Base-by-base conservation (phyloP, 495 filamentous ascomycete genomes). In the Tuber microsphaerosporum region DNA sequence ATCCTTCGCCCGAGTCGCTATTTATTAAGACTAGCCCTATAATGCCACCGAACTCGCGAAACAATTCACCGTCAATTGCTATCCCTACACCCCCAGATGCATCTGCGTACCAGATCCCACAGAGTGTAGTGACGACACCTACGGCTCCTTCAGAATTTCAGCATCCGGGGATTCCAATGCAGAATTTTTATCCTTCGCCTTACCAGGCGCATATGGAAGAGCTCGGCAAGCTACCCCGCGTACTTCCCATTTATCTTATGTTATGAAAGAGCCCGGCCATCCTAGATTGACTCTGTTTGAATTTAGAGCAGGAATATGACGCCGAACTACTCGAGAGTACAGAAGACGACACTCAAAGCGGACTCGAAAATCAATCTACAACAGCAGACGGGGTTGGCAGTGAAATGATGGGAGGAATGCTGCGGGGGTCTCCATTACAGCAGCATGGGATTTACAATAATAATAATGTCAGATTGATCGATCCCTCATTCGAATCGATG, bases 301-400 rank as follows among this genome's bases (percentile, higher is more conserved):
- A 88, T 73, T 73, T 88, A 99, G 95, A 98, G 87, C 94, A 97
- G 88, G 95, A 99, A 87, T 98, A 98, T 87, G 95, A 99, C 85
- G 93, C 95, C 74, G 92, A 95, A 87, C 76, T 83, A 70, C 90
- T 92, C 82, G 94, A 97, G 79, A 92, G 97, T 88, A 89, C 95
- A 83, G 94, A 98, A 83, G 94, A 97, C 45, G 83, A 88, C 70
- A 78, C 80, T 72, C 81, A 76, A 78, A 79, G 43, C 74, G 74
- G 73, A 75, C 77, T 79, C 77, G 76, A 71, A 78, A 48, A 76
- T 31, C 75, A 76, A n/a, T 69, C 75, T 70, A 79, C 81, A 39
- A 77, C 80, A 44, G 80, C 77, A 68, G 74, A 76, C 46, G 80
- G 77, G 70, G 81, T 81, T 74, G 56, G 51, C 48, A 72, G 65